Conservation (phyloP, 176 grass and related monocot genomes). For the Panicum miliaceum region DNA sequence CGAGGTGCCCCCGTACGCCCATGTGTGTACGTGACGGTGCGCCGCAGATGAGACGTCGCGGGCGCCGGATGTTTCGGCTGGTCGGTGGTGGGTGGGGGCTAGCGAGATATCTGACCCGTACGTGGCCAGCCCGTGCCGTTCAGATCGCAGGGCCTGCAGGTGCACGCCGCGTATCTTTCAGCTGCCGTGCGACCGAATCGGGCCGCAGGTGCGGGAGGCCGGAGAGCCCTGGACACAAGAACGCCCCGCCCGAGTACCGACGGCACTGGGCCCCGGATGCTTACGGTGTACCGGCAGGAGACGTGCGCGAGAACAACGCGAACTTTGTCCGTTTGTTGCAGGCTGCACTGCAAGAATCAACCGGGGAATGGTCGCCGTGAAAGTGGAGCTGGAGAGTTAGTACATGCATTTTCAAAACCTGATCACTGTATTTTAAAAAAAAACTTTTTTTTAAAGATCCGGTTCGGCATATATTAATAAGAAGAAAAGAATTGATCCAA, state of each 20-base stretch:
- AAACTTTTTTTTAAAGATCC: too few species aligned
- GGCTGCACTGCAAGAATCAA: background rate
- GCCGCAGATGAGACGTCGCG: background rate
- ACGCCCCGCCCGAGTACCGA: background rate
- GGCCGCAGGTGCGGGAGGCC: too few species aligned
- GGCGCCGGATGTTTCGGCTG: background rate
- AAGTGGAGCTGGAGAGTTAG: background rate
- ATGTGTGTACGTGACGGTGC: background rate
- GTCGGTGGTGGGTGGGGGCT: background rate
- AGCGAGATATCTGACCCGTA: background rate
- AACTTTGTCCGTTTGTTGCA: background rate
- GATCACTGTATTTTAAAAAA: too few species aligned
- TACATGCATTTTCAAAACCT: too few species aligned
- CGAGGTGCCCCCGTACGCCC: background rate
- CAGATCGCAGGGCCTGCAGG: background rate
- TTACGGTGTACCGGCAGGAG: background rate
- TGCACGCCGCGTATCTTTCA: background rate
- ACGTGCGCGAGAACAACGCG: background rate
- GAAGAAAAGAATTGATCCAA: too few species aligned
- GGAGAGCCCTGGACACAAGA: conserved; percentile 7
- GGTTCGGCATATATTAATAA: too few species aligned
- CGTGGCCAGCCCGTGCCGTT: conserved; percentile 28
- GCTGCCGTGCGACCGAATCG: conserved; percentile 31
- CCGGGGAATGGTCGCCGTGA: background rate
- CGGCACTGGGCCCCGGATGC: background rate